These are phyloP conservation scores for Bipolaris bicolor DNA, from an alignment of 2,329 filamentous ascomycete species.

Conservation along the genomic window DNA sequence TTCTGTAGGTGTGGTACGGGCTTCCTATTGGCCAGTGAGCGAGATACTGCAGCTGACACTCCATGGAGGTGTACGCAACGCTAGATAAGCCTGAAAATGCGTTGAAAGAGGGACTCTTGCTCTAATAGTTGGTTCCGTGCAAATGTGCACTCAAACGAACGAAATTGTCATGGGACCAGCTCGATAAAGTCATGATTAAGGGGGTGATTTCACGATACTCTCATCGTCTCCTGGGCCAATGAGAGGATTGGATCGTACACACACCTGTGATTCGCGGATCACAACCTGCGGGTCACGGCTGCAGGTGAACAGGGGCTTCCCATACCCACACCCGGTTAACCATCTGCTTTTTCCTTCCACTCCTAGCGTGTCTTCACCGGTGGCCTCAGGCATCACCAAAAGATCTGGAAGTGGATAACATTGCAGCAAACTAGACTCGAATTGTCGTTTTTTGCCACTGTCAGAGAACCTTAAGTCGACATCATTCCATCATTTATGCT, in stretches of 20 bases:
- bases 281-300: not conserved
- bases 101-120: not conserved
- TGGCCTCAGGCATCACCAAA: not conserved
- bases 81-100: not conserved
- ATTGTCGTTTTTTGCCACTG: not conserved
- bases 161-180: not conserved
- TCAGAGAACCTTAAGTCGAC: not conserved
- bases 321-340: not conserved
- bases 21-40: not conserved
- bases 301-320: not conserved
- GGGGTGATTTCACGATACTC: not conserved
- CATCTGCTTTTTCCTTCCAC: not conserved
- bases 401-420: not conserved
- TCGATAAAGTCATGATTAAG: not conserved
- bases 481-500: not conserved
- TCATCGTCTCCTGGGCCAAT: not conserved
- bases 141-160: not conserved
- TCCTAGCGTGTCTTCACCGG: not conserved
- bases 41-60: not conserved
- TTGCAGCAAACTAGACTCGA: not conserved
- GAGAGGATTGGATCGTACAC: rapidly evolving
- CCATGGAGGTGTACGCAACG: too few relatives aligned
- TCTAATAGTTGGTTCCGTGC: not conserved
- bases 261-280: not conserved
- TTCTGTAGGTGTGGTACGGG: too few relatives aligned